Base-by-base conservation (phyloP, 2,329 filamentous ascomycete genomes). In the Sporothrix inflata region DNA sequence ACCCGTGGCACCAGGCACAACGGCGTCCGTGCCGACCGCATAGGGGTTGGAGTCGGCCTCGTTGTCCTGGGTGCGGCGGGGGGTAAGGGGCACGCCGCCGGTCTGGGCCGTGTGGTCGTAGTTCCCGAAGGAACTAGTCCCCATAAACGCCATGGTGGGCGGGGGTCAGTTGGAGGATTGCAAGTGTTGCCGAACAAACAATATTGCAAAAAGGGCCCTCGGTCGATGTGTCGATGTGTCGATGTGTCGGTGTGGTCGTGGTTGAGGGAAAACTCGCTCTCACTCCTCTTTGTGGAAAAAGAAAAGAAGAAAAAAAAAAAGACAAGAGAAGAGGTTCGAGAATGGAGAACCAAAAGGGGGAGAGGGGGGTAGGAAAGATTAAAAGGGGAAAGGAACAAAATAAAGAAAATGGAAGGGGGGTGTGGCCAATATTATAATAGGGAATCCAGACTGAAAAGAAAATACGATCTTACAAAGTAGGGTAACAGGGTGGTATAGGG, bases 81-180 rank as follows among this genome's bases (percentile, higher is more conserved):
- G 79, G 21, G 73, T 73, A 24, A 78, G 74, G 4, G 85, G 82
- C 49, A 79, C 80, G 66, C 84, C 84, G 19, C 79, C 79, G 14
- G 76, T 79, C 74, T 84, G 83, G 12, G 84, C 82, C 34, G 85
- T 85, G 75, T 79, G 81, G 77, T 87, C 86, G 77, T 86, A 84
- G 76, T 83, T 86, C 76, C 81, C 82, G 72, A 84, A 84, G 75
- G 82, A 79, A 76, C 79, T 79, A 40, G 78, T 76, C 72, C 80
- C 83, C 68, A 80, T 77, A 71, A 84, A 82, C 67, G 83, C 83
- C 84, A 85, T 85, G 69, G 71, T 53, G 27, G 24, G 16, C n/a
- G 60, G 47, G 30, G 53, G n/a, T 53, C 21, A 47, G 24, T 38
- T 42, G 24, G 40, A 63, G 38, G 16, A 8, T 12, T 34, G 55